Percentiles rank a stretch among this genome's conserved stretches.
Conservation (phyloP, 1,139 yeast species). For the Candida pseudocylindracea region DNA sequence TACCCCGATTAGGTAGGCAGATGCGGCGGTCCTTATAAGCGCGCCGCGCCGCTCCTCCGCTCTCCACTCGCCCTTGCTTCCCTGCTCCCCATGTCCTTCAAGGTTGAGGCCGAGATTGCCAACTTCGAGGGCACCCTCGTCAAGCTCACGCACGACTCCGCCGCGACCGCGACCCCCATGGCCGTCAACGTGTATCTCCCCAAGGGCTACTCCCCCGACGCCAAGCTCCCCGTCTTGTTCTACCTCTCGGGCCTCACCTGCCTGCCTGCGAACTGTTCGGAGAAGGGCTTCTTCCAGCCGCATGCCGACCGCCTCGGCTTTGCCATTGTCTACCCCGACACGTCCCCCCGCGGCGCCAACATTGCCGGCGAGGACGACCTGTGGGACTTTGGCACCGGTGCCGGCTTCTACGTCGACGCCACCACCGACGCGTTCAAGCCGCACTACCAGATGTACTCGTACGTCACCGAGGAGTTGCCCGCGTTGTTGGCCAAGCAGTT, state of each 20-base stretch:
- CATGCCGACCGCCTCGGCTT: slow-evolving; percentile 68
- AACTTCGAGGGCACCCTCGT: slow-evolving; percentile 40
- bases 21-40: too few relatives aligned
- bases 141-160: slow-evolving; percentile 58
- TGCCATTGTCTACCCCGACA: slow-evolving; percentile 84
- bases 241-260: slow-evolving; percentile 86
- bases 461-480: slow-evolving; percentile 58
- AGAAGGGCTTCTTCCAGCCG: slow-evolving; percentile 74
- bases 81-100: slow-evolving; percentile 44
- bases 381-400: slow-evolving; percentile 89
- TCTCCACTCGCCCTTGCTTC: slow-evolving; percentile 48
- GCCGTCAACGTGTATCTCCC: slow-evolving; percentile 72
- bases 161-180: slow-evolving; percentile 48
- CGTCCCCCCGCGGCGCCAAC: slow-evolving; percentile 89
- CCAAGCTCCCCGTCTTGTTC: slow-evolving; percentile 43
- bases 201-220: slow-evolving; percentile 6
- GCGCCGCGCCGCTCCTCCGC: too few relatives aligned
- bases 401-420: slow-evolving; percentile 86
- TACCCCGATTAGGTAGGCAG: too few relatives aligned
- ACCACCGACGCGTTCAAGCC: slow-evolving; percentile 45
- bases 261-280: slow-evolving; percentile 86
- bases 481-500: slow-evolving; percentile 20
- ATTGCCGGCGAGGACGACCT: slow-evolving; percentile 62
- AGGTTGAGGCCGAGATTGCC: slow-evolving; percentile 61
- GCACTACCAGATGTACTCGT: slow-evolving; percentile 73